A percentile compares a stretch with the other conserved stretches of the same genome.
Conservation (phyloP, 306 rosid species). For the Begonia masoniana region DNA sequence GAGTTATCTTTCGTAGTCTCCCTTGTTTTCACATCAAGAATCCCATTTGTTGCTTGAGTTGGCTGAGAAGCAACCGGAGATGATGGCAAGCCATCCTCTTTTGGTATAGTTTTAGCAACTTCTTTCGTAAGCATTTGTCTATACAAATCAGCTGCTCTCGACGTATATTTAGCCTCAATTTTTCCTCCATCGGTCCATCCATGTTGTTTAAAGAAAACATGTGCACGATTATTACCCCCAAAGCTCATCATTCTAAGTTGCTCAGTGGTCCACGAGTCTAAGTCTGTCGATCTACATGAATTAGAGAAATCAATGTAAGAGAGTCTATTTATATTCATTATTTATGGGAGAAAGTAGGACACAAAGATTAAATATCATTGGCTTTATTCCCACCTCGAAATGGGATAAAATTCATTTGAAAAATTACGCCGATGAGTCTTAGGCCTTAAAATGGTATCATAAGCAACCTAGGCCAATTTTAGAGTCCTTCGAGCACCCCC, state of each 20-base stretch:
- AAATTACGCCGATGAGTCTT: too few species aligned
- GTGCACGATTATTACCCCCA: slow-evolving; percentile 93
- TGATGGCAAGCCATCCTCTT: slow-evolving; percentile 44
- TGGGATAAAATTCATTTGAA: too few species aligned
- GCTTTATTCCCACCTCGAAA: too few species aligned
- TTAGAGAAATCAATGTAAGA: neutral
- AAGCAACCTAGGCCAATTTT: too few species aligned
- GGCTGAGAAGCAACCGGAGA: slow-evolving; percentile 50
- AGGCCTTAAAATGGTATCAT: too few species aligned
- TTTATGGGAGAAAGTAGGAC: too few species aligned
- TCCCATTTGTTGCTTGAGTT: slow-evolving; percentile 42
- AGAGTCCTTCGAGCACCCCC: too few species aligned
- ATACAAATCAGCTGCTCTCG: slow-evolving; percentile 92
- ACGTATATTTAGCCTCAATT: slow-evolving; percentile 93
- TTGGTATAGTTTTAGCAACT: slow-evolving; percentile 82
- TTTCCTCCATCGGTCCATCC: slow-evolving; percentile 95
- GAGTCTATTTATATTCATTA: neutral
- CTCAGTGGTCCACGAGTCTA: slow-evolving; percentile 81
- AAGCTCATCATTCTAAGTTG: slow-evolving; percentile 79
- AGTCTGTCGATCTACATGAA: slow-evolving; percentile 58
- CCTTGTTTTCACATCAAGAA: slow-evolving; percentile 32
- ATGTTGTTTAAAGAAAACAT: slow-evolving; percentile 92
- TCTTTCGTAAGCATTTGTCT: slow-evolving; percentile 86
- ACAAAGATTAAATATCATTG: too few species aligned
- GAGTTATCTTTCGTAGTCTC: slow-evolving; percentile 44